These are phyloP conservation scores for Westerdykella ornata DNA, from an alignment of 2,329 filamentous ascomycete genomes.

Conservation along the genomic window DNA sequence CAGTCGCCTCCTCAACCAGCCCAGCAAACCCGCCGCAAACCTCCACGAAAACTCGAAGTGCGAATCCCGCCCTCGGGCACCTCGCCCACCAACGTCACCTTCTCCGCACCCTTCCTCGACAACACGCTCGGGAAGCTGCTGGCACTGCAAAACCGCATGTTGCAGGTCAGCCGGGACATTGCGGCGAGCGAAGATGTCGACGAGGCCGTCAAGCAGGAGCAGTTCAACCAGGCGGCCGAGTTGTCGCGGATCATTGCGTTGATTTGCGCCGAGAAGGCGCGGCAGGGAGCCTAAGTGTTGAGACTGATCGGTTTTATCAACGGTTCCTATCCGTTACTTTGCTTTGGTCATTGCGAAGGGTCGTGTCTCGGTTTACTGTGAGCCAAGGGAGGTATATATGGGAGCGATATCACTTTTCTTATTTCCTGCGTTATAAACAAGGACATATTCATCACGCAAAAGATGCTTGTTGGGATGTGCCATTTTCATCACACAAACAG, in stretches of 20 bases:
- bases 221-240: slow-evolving; percentile 46
- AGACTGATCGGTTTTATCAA: background rate
- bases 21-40: slow-evolving; percentile 29
- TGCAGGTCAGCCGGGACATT: slow-evolving; percentile 44
- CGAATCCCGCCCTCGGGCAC: slow-evolving; percentile 36
- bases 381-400: too few relatives aligned
- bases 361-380: too few relatives aligned
- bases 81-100: slow-evolving; percentile 39
- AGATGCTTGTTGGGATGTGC: too few relatives aligned
- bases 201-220: slow-evolving; percentile 45
- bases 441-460: too few relatives aligned
- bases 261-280: slow-evolving; percentile 49
- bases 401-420: too few relatives aligned
- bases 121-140: slow-evolving; percentile 48
- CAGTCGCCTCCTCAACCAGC: slow-evolving; percentile 14
- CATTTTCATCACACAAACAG: too few relatives aligned
- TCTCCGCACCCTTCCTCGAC: slow-evolving; percentile 49
- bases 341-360: too few relatives aligned
- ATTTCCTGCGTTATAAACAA: too few relatives aligned
- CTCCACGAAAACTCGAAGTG: slow-evolving; percentile 47
- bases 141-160: slow-evolving; percentile 45
- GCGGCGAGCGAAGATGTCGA: slow-evolving; percentile 41
- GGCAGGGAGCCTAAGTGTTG: slow-evolving; percentile 36
- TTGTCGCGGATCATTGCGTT: slow-evolving; percentile 45
- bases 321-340: background rate